These are phyloP conservation scores for Metarhizium brunneum DNA, from an alignment of 2,329 filamentous ascomycete genomes.

Conservation along the genomic window DNA sequence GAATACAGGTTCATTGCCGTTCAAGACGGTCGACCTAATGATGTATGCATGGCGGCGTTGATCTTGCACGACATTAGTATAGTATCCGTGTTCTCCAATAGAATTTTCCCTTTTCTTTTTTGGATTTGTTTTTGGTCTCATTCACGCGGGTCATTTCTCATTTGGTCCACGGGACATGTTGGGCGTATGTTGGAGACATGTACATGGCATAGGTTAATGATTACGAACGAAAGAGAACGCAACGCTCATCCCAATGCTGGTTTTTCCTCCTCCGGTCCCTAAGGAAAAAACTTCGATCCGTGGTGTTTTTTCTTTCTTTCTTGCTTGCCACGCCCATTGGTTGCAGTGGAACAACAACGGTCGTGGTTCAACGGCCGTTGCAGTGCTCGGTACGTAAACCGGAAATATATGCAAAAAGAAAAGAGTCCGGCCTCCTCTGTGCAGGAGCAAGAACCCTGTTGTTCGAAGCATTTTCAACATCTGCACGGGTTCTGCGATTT, in stretches of 20 bases:
- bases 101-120: neutral
- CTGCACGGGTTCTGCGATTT: too few relatives aligned
- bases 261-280: too few relatives aligned
- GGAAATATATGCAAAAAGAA: neutral
- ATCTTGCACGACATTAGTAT: neutral
- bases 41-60: constrained; percentile 7
- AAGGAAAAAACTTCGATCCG: too few relatives aligned
- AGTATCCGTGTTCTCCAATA: neutral
- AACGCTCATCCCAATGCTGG: too few relatives aligned
- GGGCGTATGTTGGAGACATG: neutral
- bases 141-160: neutral
- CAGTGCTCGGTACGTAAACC: neutral
- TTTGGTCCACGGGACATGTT: neutral
- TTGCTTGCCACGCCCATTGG: too few relatives aligned
- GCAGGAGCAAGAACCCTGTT: neutral
- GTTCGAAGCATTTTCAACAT: too few relatives aligned
- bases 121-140: neutral
- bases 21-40: neutral
- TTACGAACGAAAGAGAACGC: too few relatives aligned
- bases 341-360: neutral
- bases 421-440: neutral
- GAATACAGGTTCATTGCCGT: neutral
- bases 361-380: neutral
- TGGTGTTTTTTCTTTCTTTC: too few relatives aligned
- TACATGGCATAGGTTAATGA: neutral